Evolutionary conservation across 371 early-diverging fungal species (phyloP), one percentile per base, ranked within the genome.

Genomic region (Mortierella sp.): DNA sequence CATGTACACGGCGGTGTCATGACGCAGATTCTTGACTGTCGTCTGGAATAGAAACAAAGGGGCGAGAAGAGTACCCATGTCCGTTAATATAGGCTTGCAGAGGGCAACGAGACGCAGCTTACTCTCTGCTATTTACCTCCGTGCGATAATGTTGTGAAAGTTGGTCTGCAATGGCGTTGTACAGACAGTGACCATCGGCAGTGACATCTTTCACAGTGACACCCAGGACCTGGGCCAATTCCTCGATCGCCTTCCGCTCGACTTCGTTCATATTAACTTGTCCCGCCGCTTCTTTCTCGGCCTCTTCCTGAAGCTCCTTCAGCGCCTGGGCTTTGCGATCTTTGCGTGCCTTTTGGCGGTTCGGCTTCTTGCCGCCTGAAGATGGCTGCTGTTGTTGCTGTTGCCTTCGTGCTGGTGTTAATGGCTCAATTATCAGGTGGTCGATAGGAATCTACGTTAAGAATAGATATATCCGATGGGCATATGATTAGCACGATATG

Each of bases 111-210:
- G n/a, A n/a, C n/a, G n/a, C n/a, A n/a, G n/a, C n/a, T n/a, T n/a
- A n/a, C n/a, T 4, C 6, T 9, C 21, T 52, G 24, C 6, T 32
- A 28, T 37, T 63, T 71, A 84, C 85, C 53, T 80, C 26, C 44
- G 81, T 78, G 23, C 83, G 67, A 66, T 92, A 85, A 68, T 83
- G 80, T 34, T 70, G 60, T 31, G 57, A 69, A 6, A 95, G 65
- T 75, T 96, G 97, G 80, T 95, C 90, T 2, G 93, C 87, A 67
- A 97, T 78, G 8, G 97, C 93, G 76, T 93, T 94, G 81, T 94
- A 97, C 23, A 95, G 78, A 69, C 95, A 95, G 64, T 95, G 95
- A 6, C 95, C 95, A 80, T 95, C 94, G 3, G 95, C 87, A 4
- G 81, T 75, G 27, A 95, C 87, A 84, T 90, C 73, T 49, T 71